A percentile compares a stretch with the other conserved stretches of the same genome.
Conservation (phyloP, 805 yeast genomes). For the Brettanomyces anomalus region DNA sequence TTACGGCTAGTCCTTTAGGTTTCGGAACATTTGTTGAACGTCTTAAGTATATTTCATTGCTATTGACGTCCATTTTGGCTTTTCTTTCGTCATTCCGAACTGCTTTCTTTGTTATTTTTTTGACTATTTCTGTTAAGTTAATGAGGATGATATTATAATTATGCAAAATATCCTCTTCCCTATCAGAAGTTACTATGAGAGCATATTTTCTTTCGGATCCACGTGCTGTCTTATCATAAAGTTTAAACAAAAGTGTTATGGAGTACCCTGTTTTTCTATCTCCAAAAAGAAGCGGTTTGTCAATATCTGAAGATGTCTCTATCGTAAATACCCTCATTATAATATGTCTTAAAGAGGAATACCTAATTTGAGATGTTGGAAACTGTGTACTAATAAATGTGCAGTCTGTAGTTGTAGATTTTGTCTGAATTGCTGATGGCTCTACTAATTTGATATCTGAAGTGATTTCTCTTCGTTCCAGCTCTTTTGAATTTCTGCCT, state of each 20-base stretch:
- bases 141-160: constrained; percentile 44
- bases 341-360: constrained; percentile 46
- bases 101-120: constrained; percentile 27
- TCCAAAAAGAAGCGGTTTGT: constrained; percentile 55
- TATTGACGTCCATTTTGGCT: constrained; percentile 20
- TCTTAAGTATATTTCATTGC: constrained; percentile 47
- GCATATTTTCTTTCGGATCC: constrained; percentile 68
- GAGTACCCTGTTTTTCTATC: constrained; percentile 56
- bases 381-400: constrained; percentile 50
- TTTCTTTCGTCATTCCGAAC: constrained; percentile 17
- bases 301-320: constrained; percentile 51
- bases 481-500: not conserved
- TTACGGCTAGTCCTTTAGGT: constrained; percentile 45
- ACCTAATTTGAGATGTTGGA: constrained; percentile 43
- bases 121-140: constrained; percentile 32
- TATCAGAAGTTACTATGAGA: constrained; percentile 47
- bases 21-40: constrained; percentile 41
- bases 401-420: constrained; percentile 9
- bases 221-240: constrained; percentile 56
- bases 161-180: constrained; percentile 40
- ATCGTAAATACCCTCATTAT: constrained; percentile 59
- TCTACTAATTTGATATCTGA: not conserved
- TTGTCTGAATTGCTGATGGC: constrained; percentile 7
- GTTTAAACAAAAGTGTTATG: constrained; percentile 49
- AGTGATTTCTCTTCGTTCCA: not conserved